Percentiles rank a stretch among this genome's conserved stretches.
These are phyloP conservation scores for Parafenestella ontariensis DNA, from an alignment of 2,329 filamentous ascomycete species.

Conservation along the genomic window DNA sequence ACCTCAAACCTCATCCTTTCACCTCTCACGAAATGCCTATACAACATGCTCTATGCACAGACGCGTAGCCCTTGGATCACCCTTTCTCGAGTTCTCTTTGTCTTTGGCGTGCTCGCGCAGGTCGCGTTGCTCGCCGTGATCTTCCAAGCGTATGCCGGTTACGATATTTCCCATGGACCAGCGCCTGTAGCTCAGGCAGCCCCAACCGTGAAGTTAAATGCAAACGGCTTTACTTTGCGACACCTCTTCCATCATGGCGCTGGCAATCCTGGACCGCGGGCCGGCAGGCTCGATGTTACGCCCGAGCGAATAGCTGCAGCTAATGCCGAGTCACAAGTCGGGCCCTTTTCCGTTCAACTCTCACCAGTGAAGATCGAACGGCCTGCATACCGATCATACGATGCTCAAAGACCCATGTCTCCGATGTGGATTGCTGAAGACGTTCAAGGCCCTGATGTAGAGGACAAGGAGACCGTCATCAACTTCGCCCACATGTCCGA, in stretches of 20 bases:
- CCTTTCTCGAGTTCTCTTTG: slow-evolving; percentile 19
- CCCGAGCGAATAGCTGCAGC: slow-evolving; percentile 29
- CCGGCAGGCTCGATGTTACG: slow-evolving; percentile 42
- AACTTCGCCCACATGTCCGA: slow-evolving; percentile 48
- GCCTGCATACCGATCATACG: slow-evolving; percentile 24
- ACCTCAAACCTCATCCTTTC: slow-evolving; percentile 12
- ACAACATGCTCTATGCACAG: slow-evolving; percentile 26
- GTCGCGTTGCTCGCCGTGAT: slow-evolving; percentile 25
- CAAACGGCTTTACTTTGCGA: slow-evolving; percentile 33
- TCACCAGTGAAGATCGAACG: slow-evolving; percentile 40
- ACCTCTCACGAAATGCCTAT: slow-evolving; percentile 20
- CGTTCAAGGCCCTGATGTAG: slow-evolving; percentile 39
- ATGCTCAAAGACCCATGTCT: slow-evolving; percentile 36
- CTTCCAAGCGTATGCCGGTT: slow-evolving; percentile 18
- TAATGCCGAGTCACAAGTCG: slow-evolving; percentile 30
- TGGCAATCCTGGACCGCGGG: slow-evolving; percentile 41
- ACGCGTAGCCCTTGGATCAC: slow-evolving; percentile 20
- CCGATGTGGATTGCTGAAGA: slow-evolving; percentile 40
- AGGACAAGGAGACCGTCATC: slow-evolving; percentile 43
- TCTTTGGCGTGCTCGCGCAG: slow-evolving; percentile 29
- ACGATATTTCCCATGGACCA: slow-evolving; percentile 10
- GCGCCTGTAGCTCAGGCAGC: slow-evolving; percentile 12
- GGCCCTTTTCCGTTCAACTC: slow-evolving; percentile 40
- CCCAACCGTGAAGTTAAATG: background rate
- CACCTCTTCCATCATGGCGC: slow-evolving; percentile 46